phyloP scores from a whole-genome alignment of 2,329 filamentous ascomycete genomes.

The Neopestalotiopsis clavispora region DNA sequence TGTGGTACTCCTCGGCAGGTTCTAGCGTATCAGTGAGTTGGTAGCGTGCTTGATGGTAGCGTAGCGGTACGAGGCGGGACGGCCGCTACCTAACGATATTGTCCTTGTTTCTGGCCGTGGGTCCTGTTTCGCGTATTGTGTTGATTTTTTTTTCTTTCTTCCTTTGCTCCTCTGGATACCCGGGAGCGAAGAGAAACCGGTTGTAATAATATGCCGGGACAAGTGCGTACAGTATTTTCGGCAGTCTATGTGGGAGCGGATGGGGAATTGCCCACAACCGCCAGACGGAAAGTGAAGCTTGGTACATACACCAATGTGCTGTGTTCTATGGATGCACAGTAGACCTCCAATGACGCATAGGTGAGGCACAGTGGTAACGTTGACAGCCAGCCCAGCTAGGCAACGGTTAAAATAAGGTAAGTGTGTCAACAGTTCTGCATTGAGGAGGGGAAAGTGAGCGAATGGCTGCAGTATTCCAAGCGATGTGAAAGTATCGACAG shows the following conservation, averaged over 20 bases:
- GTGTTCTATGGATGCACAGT: not conserved
- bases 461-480: too few relatives aligned
- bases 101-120: not conserved
- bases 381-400: not conserved
- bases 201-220: not conserved
- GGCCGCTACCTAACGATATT: not conserved
- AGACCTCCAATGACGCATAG: not conserved
- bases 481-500: too few relatives aligned
- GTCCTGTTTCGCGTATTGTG: not conserved
- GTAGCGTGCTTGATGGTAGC: too few relatives aligned
- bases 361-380: slow-evolving; percentile 3
- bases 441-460: too few relatives aligned
- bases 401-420: not conserved
- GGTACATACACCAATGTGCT: not conserved
- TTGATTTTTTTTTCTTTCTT: not conserved
- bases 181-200: not conserved
- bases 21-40: not conserved
- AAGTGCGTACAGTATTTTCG: not conserved
- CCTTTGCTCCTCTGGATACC: not conserved
- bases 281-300: not conserved
- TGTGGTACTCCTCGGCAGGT: not conserved
- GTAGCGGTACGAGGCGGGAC: slow-evolving; percentile 14
- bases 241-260: not conserved
- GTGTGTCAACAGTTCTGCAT: not conserved
- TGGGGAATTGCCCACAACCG: not conserved